Conservation (phyloP, 345 rosid species). For the Excoecaria agallocha region DNA sequence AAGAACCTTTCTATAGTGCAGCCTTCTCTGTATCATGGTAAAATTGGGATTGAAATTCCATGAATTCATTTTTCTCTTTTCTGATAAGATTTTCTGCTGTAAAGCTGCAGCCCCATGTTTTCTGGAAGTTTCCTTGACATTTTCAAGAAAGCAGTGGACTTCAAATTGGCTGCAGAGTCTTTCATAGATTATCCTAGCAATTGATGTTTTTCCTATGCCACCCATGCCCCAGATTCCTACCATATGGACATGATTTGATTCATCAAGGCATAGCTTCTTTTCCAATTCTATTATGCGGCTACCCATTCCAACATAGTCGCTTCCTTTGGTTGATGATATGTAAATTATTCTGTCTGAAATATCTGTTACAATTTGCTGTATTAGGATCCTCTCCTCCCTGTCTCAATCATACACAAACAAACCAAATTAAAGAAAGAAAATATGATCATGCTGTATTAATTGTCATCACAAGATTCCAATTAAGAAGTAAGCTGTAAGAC, state of each 20-base stretch:
- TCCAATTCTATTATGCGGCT: slow-evolving; percentile 4
- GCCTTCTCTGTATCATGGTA: background rate
- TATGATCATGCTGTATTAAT: background rate
- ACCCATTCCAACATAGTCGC: slow-evolving; percentile 17
- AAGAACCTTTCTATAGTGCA: background rate
- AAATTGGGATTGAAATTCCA: background rate
- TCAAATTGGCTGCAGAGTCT: background rate
- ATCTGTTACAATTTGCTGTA: slow-evolving; percentile 11
- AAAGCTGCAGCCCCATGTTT: too few species aligned
- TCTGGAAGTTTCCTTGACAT: background rate
- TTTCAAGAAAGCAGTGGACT: background rate
- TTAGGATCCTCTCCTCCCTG: slow-evolving; percentile 11
- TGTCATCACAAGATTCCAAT: background rate
- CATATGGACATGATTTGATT: background rate
- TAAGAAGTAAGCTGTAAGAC: background rate
- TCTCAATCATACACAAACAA: background rate
- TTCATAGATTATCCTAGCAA: background rate
- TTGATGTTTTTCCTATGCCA: slow-evolving; percentile 10
- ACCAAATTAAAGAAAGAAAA: background rate
- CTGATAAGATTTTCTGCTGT: too few species aligned
- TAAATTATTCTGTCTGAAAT: slow-evolving; percentile 5
- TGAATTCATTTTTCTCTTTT: background rate
- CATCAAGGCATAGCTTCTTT: background rate
- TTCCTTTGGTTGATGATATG: background rate
- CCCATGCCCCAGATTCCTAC: slow-evolving; percentile 14